Conservation (phyloP, 2,329 filamentous ascomycete species). For the Didymella glomerata region DNA sequence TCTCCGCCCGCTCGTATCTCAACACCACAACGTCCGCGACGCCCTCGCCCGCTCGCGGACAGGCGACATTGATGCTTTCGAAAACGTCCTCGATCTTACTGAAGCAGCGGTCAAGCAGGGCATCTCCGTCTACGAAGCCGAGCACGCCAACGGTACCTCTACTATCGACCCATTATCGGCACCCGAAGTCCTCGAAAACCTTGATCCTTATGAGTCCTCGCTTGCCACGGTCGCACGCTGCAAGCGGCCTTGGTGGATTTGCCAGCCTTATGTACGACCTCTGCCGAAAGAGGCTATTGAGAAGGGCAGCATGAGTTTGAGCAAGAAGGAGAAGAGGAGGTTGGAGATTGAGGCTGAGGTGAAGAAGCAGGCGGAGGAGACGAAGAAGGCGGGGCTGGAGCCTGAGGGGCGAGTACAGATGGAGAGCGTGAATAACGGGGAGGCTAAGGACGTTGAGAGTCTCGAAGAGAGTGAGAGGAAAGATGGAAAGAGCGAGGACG, state of each 20-base stretch:
- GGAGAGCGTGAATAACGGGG: constrained; percentile 54
- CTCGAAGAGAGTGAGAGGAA: constrained; percentile 21
- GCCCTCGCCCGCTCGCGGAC: constrained; percentile 74
- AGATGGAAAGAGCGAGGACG: constrained; percentile 23
- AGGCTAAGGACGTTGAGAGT: constrained; percentile 21
- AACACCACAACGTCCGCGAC: constrained; percentile 85
- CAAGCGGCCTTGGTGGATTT: constrained; percentile 87
- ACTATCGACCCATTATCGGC: neutral
- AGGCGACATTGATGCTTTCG: constrained; percentile 78
- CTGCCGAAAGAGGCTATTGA: constrained; percentile 86
- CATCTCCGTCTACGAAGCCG: constrained; percentile 69
- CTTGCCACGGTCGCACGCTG: constrained; percentile 73
- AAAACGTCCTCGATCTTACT: constrained; percentile 76
- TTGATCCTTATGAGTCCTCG: constrained; percentile 63
- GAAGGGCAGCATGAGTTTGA: constrained; percentile 77
- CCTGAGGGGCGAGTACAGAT: constrained; percentile 60
- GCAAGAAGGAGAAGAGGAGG: constrained; percentile 68
- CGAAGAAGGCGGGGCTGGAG: constrained; percentile 41
- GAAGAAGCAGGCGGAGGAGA: constrained; percentile 51
- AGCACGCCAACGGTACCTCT: constrained; percentile 27
- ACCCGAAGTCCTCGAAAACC: constrained; percentile 1
- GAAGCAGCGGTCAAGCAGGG: constrained; percentile 78
- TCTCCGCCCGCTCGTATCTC: constrained; percentile 79
- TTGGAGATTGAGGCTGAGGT: constrained; percentile 54
- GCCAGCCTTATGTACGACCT: constrained; percentile 85